A percentile compares a stretch with the other conserved stretches of the same genome.
Conservation (phyloP, 257 asterid genomes). For the Avicennia marina region DNA sequence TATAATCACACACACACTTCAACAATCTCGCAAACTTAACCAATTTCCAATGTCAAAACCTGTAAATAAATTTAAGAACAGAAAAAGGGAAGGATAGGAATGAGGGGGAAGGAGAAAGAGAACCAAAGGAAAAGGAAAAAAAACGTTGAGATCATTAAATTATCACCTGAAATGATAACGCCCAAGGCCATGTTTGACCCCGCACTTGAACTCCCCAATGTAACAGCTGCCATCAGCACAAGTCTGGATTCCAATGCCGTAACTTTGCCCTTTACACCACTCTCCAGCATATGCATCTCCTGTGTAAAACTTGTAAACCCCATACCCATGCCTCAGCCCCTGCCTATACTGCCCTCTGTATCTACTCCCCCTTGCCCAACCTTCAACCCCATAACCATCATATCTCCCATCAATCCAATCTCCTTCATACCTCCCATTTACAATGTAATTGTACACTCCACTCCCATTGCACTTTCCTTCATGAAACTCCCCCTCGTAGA, state of each 20-base stretch:
- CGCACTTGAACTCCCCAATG: slow-evolving; percentile 49
- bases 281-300: slow-evolving; percentile 60
- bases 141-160: not conserved
- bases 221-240: slow-evolving; percentile 66
- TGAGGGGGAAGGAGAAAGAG: not conserved
- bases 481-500: slow-evolving; percentile 63
- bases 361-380: slow-evolving; percentile 61
- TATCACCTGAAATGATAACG: slow-evolving; percentile 61
- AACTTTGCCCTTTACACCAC: slow-evolving; percentile 67
- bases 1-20: too few species aligned
- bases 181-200: slow-evolving; percentile 58
- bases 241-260: slow-evolving; percentile 57
- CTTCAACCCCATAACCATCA: slow-evolving; percentile 62
- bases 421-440: slow-evolving; percentile 61
- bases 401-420: slow-evolving; percentile 66
- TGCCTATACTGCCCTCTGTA: slow-evolving; percentile 57
- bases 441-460: slow-evolving; percentile 50
- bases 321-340: slow-evolving; percentile 57
- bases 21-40: not conserved
- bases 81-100: too few species aligned
- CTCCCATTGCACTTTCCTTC: slow-evolving; percentile 64
- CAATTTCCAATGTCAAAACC: too few species aligned
- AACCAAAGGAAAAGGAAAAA: not conserved
- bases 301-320: slow-evolving; percentile 48
- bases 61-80: too few species aligned